A percentile compares a stretch with the other conserved stretches of the same genome.
These are phyloP conservation scores for Spergularia azorica DNA, from an alignment of 179 eudicot genomes.

Conservation along the genomic window DNA sequence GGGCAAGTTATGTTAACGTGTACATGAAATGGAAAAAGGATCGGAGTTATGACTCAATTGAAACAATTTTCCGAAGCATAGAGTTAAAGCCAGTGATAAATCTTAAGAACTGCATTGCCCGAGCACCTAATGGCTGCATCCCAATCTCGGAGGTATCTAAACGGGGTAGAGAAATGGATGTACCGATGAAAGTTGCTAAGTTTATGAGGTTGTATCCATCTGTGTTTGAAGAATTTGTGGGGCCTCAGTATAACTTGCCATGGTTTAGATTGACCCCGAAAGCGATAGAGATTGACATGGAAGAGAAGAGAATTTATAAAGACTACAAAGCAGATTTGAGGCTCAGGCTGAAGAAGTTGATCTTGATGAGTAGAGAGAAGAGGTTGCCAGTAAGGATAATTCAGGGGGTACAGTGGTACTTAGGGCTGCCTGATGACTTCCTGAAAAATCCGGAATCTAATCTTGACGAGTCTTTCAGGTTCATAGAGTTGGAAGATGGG, in stretches of 20 bases:
- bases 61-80: constrained; percentile 56
- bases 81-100: constrained; percentile 61
- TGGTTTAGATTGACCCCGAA: constrained; percentile 76
- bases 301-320: constrained; percentile 55
- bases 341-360: constrained; percentile 64
- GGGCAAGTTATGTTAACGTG: constrained; percentile 62
- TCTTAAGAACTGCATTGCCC: constrained; percentile 61
- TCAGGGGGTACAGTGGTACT: constrained; percentile 70
- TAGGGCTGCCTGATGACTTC: constrained; percentile 79
- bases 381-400: constrained; percentile 71
- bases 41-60: constrained; percentile 59
- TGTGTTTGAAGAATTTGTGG: constrained; percentile 79
- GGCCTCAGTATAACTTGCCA: constrained; percentile 66
- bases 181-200: constrained; percentile 68
- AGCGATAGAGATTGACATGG: constrained; percentile 62
- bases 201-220: constrained; percentile 75
- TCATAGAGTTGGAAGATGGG: constrained; percentile 77
- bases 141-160: constrained; percentile 82
- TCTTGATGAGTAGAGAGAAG: constrained; percentile 66
- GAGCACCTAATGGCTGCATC: constrained; percentile 55
- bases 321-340: constrained; percentile 53
- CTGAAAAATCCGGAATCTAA: constrained; percentile 46
- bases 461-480: constrained; percentile 56
- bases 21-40: constrained; percentile 95
- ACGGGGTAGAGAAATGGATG: constrained; percentile 49